Conservation (phyloP, 768 basidiomycete species). For the Tylopilus cervinicoccineus region DNA sequence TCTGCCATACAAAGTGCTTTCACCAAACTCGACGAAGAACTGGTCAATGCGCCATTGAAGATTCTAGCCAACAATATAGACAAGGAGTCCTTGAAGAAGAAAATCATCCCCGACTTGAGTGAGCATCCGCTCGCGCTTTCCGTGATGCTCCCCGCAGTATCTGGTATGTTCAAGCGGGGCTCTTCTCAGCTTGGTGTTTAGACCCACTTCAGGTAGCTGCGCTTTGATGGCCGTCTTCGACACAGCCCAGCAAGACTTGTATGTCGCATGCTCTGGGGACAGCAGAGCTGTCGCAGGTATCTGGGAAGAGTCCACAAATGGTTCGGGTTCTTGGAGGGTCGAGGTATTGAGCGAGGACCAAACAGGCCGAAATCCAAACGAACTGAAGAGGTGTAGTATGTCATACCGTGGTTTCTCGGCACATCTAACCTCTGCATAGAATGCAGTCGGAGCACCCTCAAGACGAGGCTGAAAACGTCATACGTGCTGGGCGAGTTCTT, state of each 20-base stretch:
- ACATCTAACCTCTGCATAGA: slow-evolving; percentile 34
- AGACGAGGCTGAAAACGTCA: slow-evolving; percentile 68
- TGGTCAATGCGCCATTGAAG: slow-evolving; percentile 73
- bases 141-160: slow-evolving; percentile 79
- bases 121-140: slow-evolving; percentile 66
- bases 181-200: slow-evolving; percentile 9
- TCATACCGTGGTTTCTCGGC: background rate
- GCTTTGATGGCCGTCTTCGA: slow-evolving; percentile 88
- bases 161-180: slow-evolving; percentile 40
- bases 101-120: slow-evolving; percentile 59
- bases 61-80: slow-evolving; percentile 59
- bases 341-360: slow-evolving; percentile 96
- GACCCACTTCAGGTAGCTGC: slow-evolving; percentile 64
- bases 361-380: slow-evolving; percentile 86
- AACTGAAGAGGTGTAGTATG: slow-evolving; percentile 65
- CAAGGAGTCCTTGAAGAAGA: slow-evolving; percentile 46
- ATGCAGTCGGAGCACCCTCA: slow-evolving; percentile 80
- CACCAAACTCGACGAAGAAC: slow-evolving; percentile 76
- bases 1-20: slow-evolving; percentile 76
- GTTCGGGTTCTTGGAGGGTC: slow-evolving; percentile 78
- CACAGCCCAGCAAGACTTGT: slow-evolving; percentile 74
- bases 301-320: slow-evolving; percentile 67
- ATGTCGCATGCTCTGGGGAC: slow-evolving; percentile 91
- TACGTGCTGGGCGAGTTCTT: slow-evolving; percentile 76
- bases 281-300: slow-evolving; percentile 94